Conservation (phyloP, 1,139 yeast species). For the Wickerhamomyces sp. region DNA sequence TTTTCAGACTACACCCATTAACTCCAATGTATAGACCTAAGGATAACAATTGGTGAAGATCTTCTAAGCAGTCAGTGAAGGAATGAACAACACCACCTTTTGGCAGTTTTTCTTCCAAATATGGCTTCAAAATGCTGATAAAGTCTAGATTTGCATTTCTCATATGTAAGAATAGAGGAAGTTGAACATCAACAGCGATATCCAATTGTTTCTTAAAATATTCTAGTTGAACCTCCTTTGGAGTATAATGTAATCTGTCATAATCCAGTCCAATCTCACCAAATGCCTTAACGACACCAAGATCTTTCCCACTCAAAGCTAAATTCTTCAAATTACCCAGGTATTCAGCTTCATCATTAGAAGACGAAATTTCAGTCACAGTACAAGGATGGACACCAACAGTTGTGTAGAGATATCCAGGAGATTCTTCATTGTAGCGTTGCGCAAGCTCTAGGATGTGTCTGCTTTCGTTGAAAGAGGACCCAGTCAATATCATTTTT, state of each 20-base stretch:
- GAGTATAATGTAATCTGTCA: conserved; percentile 77
- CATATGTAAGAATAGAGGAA: conserved; percentile 88
- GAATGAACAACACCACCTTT: conserved; percentile 72
- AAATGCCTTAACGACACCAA: conserved; percentile 63
- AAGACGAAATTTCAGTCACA: conserved; percentile 51
- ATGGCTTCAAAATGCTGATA: conserved; percentile 54
- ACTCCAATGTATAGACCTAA: conserved; percentile 73
- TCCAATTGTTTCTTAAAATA: conserved; percentile 73
- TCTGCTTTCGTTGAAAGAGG: conserved; percentile 61
- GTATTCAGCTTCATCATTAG: conserved; percentile 33
- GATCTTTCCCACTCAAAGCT: conserved; percentile 42
- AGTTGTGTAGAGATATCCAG: conserved; percentile 50
- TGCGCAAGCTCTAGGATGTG: conserved; percentile 42
- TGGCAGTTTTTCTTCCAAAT: conserved; percentile 34
- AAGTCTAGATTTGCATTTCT: conserved; percentile 87
- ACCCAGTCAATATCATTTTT: conserved; percentile 77
- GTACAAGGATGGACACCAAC: conserved; percentile 95
- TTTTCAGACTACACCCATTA: conserved; percentile 89
- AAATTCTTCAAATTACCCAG: conserved; percentile 44
- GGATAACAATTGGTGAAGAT: conserved; percentile 40
- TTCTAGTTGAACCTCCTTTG: conserved; percentile 58
- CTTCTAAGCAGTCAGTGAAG: conserved; percentile 73
- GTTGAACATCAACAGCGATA: conserved; percentile 44
- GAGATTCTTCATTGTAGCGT: conserved; percentile 23
- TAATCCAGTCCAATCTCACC: conserved; percentile 95